A percentile compares a stretch with the other conserved stretches of the same genome.
Evolutionary conservation across 495 filamentous ascomycete genomes (phyloP).

Genomic region (Hypoxylon fuscum): DNA sequence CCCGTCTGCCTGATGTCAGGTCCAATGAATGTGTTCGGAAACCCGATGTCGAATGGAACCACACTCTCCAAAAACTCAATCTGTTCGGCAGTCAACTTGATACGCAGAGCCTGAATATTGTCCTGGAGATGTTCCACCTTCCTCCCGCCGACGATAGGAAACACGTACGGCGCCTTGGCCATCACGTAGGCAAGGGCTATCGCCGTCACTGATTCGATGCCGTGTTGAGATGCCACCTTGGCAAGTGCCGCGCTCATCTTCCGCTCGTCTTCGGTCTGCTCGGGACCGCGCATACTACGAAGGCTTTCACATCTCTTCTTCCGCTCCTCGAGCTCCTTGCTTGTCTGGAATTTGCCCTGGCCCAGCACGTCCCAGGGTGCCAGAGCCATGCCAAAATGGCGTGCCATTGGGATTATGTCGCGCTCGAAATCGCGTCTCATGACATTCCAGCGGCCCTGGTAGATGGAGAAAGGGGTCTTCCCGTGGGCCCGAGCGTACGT

Average conservation of each 20-base stretch:
- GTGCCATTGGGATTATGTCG: slow-evolving; percentile 68
- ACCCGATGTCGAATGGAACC: slow-evolving; percentile 60
- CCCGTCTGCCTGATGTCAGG: no score
- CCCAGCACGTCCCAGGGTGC: slow-evolving; percentile 67
- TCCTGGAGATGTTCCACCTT: slow-evolving; percentile 71
- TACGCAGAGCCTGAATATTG: slow-evolving; percentile 67
- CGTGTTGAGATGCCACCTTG: slow-evolving; percentile 58
- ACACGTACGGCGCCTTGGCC: slow-evolving; percentile 61
- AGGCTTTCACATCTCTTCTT: slow-evolving; percentile 49
- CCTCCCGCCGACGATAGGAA: slow-evolving; percentile 64
- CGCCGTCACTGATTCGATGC: slow-evolving; percentile 48
- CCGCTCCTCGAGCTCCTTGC: slow-evolving; percentile 50
- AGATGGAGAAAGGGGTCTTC: slow-evolving; percentile 69
- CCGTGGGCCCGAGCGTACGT: slow-evolving; percentile 67
- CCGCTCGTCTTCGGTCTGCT: slow-evolving; percentile 52
- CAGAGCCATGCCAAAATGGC: slow-evolving; percentile 68
- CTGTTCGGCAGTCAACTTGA: slow-evolving; percentile 64
- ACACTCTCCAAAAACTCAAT: slow-evolving; percentile 65
- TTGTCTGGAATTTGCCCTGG: slow-evolving; percentile 61
- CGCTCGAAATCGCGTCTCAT: slow-evolving; percentile 64
- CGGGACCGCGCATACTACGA: slow-evolving; percentile 39
- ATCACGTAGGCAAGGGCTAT: slow-evolving; percentile 67
- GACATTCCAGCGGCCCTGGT: slow-evolving; percentile 74
- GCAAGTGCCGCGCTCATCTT: slow-evolving; percentile 58
- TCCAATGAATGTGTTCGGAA: slow-evolving; percentile 55